These are phyloP conservation scores for Chlorella sp. DNA, from an alignment of 139 green algal genomes.

Conservation along the genomic window DNA sequence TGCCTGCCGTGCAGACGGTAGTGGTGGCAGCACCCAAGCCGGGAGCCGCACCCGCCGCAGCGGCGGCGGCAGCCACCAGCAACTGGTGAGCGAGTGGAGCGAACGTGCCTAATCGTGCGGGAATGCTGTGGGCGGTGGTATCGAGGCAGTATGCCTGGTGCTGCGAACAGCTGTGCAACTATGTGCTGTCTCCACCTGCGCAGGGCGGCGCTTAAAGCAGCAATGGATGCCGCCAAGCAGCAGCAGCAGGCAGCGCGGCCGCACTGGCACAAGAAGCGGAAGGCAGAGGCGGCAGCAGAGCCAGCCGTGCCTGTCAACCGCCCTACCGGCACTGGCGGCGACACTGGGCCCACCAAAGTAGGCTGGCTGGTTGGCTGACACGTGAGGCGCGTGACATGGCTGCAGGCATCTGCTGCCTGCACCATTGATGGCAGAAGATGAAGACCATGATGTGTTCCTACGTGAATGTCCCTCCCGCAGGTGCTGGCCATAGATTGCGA, in stretches of 20 bases:
- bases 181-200: too few species aligned
- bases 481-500: slow-evolving; percentile 95
- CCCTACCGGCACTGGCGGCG: neutral
- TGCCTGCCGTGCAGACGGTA: slow-evolving; percentile 3
- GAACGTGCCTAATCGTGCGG: too few species aligned
- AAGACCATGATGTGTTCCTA: neutral
- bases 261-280: neutral
- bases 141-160: too few species aligned
- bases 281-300: neutral
- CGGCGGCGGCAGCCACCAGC: neutral
- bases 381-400: too few species aligned
- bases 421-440: neutral
- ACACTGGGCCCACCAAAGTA: slow-evolving; percentile 8
- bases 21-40: slow-evolving; percentile 13
- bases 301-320: slow-evolving; percentile 4
- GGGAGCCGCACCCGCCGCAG: neutral
- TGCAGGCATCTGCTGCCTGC: neutral
- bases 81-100: slow-evolving; percentile 24
- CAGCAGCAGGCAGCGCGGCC: neutral
- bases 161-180: too few species aligned
- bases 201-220: slow-evolving; percentile 37
- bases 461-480: neutral
- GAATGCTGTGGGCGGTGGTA: too few species aligned
- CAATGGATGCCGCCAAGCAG: slow-evolving; percentile 9
- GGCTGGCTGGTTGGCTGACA: too few species aligned